A percentile compares a stretch with the other conserved stretches of the same genome.
Conservation (phyloP, 2,329 filamentous ascomycete species). For the Aspergillus fumigatiaffinis region DNA sequence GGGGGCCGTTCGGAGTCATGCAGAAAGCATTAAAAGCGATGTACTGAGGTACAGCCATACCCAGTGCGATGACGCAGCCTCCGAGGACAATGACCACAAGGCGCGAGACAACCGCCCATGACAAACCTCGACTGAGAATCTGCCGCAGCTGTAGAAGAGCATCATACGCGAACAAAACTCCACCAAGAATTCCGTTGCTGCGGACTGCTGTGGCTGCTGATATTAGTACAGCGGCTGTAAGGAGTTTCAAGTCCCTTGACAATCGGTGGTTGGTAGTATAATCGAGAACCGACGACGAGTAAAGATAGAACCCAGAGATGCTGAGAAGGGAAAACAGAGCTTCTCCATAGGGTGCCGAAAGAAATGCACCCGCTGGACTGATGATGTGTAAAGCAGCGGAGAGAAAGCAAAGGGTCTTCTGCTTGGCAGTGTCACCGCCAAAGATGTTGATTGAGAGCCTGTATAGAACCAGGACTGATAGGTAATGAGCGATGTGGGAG, state of each 20-base stretch:
- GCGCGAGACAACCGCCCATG: slow-evolving; percentile 45
- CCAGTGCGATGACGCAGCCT: slow-evolving; percentile 64
- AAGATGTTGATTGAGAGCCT: slow-evolving; percentile 59
- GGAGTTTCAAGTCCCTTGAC: slow-evolving; percentile 46
- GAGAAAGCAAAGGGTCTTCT: slow-evolving; percentile 48
- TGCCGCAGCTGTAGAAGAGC: slow-evolving; percentile 42
- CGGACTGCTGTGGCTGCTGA: slow-evolving; percentile 70
- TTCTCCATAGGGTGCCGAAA: slow-evolving; percentile 83
- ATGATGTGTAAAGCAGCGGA: slow-evolving; percentile 73
- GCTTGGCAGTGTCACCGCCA: slow-evolving; percentile 25
- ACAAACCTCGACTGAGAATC: slow-evolving; percentile 37
- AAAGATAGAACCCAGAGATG: slow-evolving; percentile 68
- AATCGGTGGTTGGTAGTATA: slow-evolving; percentile 22
- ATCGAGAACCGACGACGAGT: slow-evolving; percentile 48
- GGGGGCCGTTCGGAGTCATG: slow-evolving; percentile 28
- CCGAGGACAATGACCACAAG: slow-evolving; percentile 60
- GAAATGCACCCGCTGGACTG: slow-evolving; percentile 83
- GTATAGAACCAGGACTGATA: slow-evolving; percentile 71
- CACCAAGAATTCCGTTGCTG: slow-evolving; percentile 82
- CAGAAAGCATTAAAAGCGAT: slow-evolving; percentile 74
- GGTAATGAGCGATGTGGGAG: slow-evolving; percentile 70
- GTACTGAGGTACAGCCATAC: slow-evolving; percentile 68
- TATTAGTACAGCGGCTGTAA: slow-evolving; percentile 66
- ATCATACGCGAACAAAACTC: slow-evolving; percentile 68
- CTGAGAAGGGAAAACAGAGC: slow-evolving; percentile 73